Evolutionary conservation across 179 eudicot species (phyloP), one percentile per base, ranked within the genome.

Genomic region (Beta corolliflora): DNA sequence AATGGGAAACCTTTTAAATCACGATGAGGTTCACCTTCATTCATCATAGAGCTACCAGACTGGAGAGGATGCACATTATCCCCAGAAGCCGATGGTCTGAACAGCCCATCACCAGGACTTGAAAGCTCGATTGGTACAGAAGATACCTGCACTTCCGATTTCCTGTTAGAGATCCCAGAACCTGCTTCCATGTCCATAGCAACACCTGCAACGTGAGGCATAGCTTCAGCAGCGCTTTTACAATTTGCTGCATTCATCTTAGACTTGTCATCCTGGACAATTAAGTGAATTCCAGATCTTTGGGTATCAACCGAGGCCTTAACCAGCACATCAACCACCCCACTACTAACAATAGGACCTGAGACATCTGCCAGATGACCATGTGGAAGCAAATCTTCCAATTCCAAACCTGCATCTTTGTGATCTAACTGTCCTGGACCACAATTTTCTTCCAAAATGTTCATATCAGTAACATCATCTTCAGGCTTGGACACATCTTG

Each of bases 401-500:
- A 44, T 76, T 75, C 79, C 72, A 64, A 83, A 82, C 75, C 87
- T 46, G 83, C 71, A 70, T 74, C 82, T 59, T 81, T 74, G 77
- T 80, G 70, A 77, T 82, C 91, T 16, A 64, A 52, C 66, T 76
- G 72, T 78, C 75, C 89, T n/a, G 66, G 74, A 53, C 58, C 84
- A 80, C 81, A 79, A 67, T 79, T 81, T 2, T 86, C 88, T 52
- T 75, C 87, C 11, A 72, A 73, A 7, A 10, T 64, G 31, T 79
- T 85, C 80, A 74, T 7, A 41, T 84, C 91, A 83, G 88, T 83
- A 82, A 54, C 78, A 56, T 58, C 18, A 5, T 80, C 86, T 46
- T 77, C 88, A 29, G 84, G 83, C 82, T 79, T 84, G 74, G 84
- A 83, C 44, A 85, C 89, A 73, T 48, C 86, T 80, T 83, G 82